Percentiles rank a stretch among this genome's conserved stretches.
Conservation (phyloP, 1,139 yeast genomes). For the Geotrichum restrictum region DNA sequence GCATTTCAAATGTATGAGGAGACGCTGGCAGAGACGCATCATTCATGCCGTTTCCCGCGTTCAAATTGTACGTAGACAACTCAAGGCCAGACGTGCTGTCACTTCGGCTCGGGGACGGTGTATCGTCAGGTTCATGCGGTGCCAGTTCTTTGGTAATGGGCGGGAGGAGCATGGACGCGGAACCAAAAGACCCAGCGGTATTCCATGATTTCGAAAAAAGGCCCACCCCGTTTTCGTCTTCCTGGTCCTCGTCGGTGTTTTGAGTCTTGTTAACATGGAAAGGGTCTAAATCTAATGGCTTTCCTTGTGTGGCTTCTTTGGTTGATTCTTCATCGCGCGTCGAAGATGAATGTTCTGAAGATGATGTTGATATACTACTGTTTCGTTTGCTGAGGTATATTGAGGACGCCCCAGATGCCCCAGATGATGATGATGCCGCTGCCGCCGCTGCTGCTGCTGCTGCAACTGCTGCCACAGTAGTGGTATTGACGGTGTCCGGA, state of each 20-base stretch:
- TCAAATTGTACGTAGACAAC: neutral
- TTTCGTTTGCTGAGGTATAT: conserved; percentile 13
- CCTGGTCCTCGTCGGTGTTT: conserved; percentile 8
- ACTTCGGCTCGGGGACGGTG: neutral
- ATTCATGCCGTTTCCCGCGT: neutral
- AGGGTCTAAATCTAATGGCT: conserved; percentile 7
- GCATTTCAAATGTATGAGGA: neutral
- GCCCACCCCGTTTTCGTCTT: conserved; percentile 16
- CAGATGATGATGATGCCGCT: no score
- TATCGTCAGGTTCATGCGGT: conserved; percentile 1
- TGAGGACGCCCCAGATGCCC: neutral
- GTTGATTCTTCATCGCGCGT: neutral
- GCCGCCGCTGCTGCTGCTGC: no score
- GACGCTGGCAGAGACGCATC: neutral
- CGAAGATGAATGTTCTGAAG: neutral
- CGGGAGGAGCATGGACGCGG: conserved; percentile 12
- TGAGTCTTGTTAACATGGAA: conserved; percentile 2
- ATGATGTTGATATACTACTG: conserved; percentile 8
- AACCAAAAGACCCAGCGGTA: conserved; percentile 20
- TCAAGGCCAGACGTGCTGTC: neutral
- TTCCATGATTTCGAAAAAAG: conserved; percentile 24
- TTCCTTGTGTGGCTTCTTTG: conserved; percentile 6
- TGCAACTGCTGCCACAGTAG: neutral
- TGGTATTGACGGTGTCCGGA: neutral
- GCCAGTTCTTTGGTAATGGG: conserved; percentile 17